These are phyloP conservation scores for Sclerotinia sclerotiorum DNA, from an alignment of 2,329 filamentous ascomycete genomes.

Conservation along the genomic window DNA sequence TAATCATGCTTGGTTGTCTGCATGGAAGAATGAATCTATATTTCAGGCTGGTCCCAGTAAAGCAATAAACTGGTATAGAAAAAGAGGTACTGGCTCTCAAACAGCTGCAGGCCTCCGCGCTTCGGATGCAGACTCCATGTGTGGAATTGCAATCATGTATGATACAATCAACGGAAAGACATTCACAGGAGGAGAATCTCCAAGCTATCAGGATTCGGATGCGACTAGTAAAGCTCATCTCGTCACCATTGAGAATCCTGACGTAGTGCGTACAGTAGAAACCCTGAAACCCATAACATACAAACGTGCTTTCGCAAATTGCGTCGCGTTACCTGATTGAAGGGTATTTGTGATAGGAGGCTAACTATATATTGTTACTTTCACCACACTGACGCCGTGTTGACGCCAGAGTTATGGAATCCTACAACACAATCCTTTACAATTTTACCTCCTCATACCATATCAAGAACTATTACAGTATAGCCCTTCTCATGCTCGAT, in stretches of 20 bases:
- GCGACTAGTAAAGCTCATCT: slow-evolving; percentile 50
- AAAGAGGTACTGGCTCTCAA: slow-evolving; percentile 45
- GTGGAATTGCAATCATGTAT: slow-evolving; percentile 57
- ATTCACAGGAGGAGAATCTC: slow-evolving; percentile 51
- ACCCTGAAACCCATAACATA: slow-evolving; percentile 43
- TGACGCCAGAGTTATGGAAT: slow-evolving; percentile 50
- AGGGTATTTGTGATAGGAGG: slow-evolving; percentile 51
- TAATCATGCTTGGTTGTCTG: slow-evolving; percentile 51
- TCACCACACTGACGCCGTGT: slow-evolving; percentile 44
- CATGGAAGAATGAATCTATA: slow-evolving; percentile 33
- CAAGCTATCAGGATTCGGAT: slow-evolving; percentile 47
- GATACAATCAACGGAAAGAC: slow-evolving; percentile 56
- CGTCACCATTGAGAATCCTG: slow-evolving; percentile 47
- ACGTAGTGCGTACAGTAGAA: slow-evolving; percentile 36
- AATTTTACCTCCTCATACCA: slow-evolving; percentile 42
- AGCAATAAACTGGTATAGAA: slow-evolving; percentile 58
- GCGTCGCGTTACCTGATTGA: slow-evolving; percentile 51
- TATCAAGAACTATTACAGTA: slow-evolving; percentile 52
- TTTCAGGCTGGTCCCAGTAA: slow-evolving; percentile 39
- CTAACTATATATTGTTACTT: slow-evolving; percentile 45
- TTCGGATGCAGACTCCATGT: slow-evolving; percentile 53
- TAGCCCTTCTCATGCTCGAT: slow-evolving; percentile 51
- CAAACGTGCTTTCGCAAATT: slow-evolving; percentile 47
- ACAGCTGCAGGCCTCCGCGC: slow-evolving; percentile 46
- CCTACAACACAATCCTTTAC: slow-evolving; percentile 46